phyloP scores from a whole-genome alignment of 2,329 filamentous ascomycete species.

The Penicillium sp. region DNA sequence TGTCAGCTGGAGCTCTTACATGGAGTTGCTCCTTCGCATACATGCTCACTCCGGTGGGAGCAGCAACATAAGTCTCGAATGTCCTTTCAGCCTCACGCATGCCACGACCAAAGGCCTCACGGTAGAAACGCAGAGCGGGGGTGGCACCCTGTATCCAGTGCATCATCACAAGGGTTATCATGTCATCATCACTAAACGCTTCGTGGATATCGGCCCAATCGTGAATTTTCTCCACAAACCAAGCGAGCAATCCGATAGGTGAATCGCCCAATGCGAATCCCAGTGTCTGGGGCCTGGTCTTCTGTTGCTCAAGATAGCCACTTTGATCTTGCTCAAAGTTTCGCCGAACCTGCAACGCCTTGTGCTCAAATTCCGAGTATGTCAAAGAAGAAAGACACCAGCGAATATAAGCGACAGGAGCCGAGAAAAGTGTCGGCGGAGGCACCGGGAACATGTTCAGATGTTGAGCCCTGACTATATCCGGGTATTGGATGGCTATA shows the following conservation, averaged over 20 bases:
- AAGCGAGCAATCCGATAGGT: neutral
- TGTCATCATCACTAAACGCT: constrained; percentile 8
- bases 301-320: constrained; percentile 15
- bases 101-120: constrained; percentile 12
- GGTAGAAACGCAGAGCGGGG: constrained; percentile 14
- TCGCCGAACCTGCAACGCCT: neutral
- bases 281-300: constrained; percentile 24
- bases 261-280: constrained; percentile 27
- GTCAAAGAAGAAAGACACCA: constrained; percentile 8
- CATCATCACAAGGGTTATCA: constrained; percentile 34
- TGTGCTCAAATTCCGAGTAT: constrained; percentile 2
- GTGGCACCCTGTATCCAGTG: constrained; percentile 22
- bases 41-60: constrained; percentile 22
- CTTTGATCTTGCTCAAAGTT: constrained; percentile 11
- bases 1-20: constrained; percentile 11
- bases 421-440: constrained; percentile 2
- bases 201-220: neutral
- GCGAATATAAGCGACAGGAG: constrained; percentile 9
- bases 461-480: neutral
- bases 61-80: constrained; percentile 14
- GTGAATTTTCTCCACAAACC: neutral
- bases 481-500: constrained; percentile 24
- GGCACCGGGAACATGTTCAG: neutral
- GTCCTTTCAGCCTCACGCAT: constrained; percentile 9
- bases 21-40: constrained; percentile 25